Base-by-base conservation (phyloP, 1,284 basidiomycete species). In the Fistulinella cinereoalba region DNA sequence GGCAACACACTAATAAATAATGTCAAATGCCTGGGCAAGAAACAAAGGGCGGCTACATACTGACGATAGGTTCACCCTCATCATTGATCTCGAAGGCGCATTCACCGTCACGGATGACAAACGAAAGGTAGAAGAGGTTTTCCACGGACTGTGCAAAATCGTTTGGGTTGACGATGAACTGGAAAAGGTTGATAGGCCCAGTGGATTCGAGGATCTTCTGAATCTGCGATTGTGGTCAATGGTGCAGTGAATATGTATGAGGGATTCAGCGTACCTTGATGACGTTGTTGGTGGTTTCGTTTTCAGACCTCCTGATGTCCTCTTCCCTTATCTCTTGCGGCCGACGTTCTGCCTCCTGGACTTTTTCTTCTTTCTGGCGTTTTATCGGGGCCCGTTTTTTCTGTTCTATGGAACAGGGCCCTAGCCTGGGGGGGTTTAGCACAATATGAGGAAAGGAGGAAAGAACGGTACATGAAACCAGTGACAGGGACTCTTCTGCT, bases 81-180 rank as follows among this genome's bases (percentile, higher is more conserved):
- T 81, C 72, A 37, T 73, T 69, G 2, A 77, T 77, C 55, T 87
- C 80, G 37, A 91, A 72, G 6, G 83, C 81, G 39, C 84, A 90
- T 59, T 81, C 82, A 12, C 86, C 89, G 56, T 96, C 92, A 37
- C 88, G 77, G 41, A 97, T 87, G 43, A 95, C 73, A 68, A 97
- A 97, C 0, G 92, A 93, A 2, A 96, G 75, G 58, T 96, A 91
- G 65, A 97, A 97, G 18, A 96, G 73, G 62, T 97, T 97, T 68
- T 97, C 93, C 18, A 97, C 89, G 0, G 91, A 91, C 64, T 97
- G 93, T 0, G 85, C 85, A 60, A 92, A 97, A 56, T 91, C 86
- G 27, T 83, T 66, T 7, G 93, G 93, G 58, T 97, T 94, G 51
- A 95, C 72, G 39, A 94, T 78, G 59, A 97, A 89, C 50, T 74